Conservation (phyloP, 495 filamentous ascomycete species). For the Geoglossum glabrum region DNA sequence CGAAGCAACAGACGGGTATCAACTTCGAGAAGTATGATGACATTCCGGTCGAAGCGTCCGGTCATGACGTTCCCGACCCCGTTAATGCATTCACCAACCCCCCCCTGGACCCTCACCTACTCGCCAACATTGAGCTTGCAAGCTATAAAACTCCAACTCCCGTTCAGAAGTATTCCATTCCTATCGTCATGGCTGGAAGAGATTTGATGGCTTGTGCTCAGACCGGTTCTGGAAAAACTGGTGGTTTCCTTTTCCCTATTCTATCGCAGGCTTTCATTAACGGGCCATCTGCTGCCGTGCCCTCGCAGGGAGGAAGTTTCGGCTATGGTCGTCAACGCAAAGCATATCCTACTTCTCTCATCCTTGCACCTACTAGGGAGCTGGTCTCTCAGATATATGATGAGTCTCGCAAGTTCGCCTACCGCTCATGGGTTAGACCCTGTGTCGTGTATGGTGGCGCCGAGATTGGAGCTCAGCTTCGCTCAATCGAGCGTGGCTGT, state of each 20-base stretch:
- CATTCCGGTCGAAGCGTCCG: conserved; percentile 93
- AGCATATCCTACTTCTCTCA: conserved; percentile 87
- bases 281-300: conserved; percentile 53
- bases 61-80: conserved; percentile 82
- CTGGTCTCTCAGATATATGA: conserved; percentile 97
- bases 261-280: conserved; percentile 85
- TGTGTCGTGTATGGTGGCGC: conserved; percentile 99
- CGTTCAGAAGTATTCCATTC: conserved; percentile 60
- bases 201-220: conserved; percentile 99
- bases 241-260: conserved; percentile 97
- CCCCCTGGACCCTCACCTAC: conserved; percentile 76
- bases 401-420: conserved; percentile 92
- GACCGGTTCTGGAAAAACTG: conserved; percentile 98
- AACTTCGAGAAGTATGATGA: conserved; percentile 99
- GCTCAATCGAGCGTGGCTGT: conserved; percentile 92
- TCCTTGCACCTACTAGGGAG: conserved; percentile 91
- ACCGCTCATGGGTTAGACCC: conserved; percentile 95
- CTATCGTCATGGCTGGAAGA: conserved; percentile 66
- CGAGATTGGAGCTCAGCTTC: conserved; percentile 90
- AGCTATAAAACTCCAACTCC: conserved; percentile 81
- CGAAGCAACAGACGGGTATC: conserved; percentile 91
- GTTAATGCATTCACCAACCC: conserved; percentile 80
- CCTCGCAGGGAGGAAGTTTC: conserved; percentile 33
- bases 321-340: conserved; percentile 74
- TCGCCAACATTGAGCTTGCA: conserved; percentile 79